Evolutionary conservation across 2,329 filamentous ascomycete species (phyloP).

Genomic region (Escovopsis sp.): DNA sequence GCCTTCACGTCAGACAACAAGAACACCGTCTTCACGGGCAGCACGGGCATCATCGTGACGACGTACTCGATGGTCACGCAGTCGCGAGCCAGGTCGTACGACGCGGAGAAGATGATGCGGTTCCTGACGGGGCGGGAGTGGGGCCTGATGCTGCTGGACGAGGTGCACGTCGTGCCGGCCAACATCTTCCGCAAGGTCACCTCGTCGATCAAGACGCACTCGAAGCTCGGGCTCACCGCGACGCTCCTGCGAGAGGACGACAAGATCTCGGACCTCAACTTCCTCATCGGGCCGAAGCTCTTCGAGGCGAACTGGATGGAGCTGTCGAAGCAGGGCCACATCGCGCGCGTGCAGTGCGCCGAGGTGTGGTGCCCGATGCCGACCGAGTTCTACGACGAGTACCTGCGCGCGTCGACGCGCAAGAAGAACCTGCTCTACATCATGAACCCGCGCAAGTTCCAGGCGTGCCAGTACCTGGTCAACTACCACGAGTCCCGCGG

Average conservation of each 20-base stretch:
- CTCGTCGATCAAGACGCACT: constrained; percentile 82
- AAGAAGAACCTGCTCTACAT: constrained; percentile 55
- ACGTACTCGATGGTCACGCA: constrained; percentile 99
- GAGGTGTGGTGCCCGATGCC: constrained; percentile 99
- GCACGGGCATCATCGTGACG: constrained; percentile 90
- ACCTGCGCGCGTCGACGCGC: constrained; percentile 52
- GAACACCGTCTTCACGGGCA: constrained; percentile 59
- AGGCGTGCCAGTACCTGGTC: constrained; percentile 95
- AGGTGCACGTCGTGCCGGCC: constrained; percentile 94
- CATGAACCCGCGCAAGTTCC: constrained; percentile 96
- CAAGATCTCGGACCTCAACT: constrained; percentile 95
- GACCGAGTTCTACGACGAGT: constrained; percentile 93
- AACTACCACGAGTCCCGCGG: constrained; percentile 90
- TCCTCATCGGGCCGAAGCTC: constrained; percentile 89
- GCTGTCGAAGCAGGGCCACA: constrained; percentile 88
- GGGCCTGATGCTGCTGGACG: constrained; percentile 93
- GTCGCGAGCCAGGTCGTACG: constrained; percentile 72
- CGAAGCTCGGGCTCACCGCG: constrained; percentile 86
- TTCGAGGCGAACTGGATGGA: constrained; percentile 99
- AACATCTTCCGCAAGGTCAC: constrained; percentile 94
- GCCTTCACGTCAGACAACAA: constrained; percentile 94
- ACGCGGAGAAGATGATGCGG: constrained; percentile 95
- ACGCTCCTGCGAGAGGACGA: constrained; percentile 93
- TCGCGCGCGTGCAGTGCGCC: constrained; percentile 91
- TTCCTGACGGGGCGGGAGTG: constrained; percentile 83